These are phyloP conservation scores for Mycena vitilis DNA, from an alignment of 768 basidiomycete species.

Conservation along the genomic window DNA sequence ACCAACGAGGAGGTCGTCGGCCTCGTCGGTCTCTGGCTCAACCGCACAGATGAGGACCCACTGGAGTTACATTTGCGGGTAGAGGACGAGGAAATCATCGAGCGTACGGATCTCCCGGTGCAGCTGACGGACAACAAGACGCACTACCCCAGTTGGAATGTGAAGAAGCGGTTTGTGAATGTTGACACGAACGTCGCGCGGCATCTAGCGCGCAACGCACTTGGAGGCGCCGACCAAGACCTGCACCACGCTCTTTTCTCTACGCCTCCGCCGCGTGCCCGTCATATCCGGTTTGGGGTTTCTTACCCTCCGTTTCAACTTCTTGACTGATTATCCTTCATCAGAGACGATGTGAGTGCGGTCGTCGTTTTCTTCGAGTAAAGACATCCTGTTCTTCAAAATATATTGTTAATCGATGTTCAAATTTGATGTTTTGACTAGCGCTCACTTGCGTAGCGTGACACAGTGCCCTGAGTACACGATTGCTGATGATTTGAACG, in stretches of 20 bases:
- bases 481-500: too few species aligned
- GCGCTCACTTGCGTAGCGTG: too few species aligned
- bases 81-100: slow-evolving; percentile 19
- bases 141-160: slow-evolving; percentile 51
- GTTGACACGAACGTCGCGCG: slow-evolving; percentile 58
- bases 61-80: not conserved
- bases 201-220: slow-evolving; percentile 65
- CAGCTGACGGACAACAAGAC: slow-evolving; percentile 46
- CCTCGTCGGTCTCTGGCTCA: slow-evolving; percentile 56
- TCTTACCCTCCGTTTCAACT: not conserved
- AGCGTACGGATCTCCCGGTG: slow-evolving; percentile 48
- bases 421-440: too few species aligned
- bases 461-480: too few species aligned
- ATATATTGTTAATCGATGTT: not conserved
- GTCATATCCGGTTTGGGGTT: slow-evolving; percentile 48
- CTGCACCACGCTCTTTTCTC: slow-evolving; percentile 53
- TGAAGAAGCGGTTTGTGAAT: slow-evolving; percentile 54
- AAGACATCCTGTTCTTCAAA: not conserved
- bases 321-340: not conserved
- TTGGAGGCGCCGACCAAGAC: slow-evolving; percentile 63
- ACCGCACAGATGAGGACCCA: slow-evolving; percentile 22
- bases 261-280: slow-evolving; percentile 50
- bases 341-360: slow-evolving; percentile 35
- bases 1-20: slow-evolving; percentile 67
- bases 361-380: slow-evolving; percentile 30